Base-by-base conservation (phyloP, 1,139 yeast species). In the Sugiyamaella japonica region DNA sequence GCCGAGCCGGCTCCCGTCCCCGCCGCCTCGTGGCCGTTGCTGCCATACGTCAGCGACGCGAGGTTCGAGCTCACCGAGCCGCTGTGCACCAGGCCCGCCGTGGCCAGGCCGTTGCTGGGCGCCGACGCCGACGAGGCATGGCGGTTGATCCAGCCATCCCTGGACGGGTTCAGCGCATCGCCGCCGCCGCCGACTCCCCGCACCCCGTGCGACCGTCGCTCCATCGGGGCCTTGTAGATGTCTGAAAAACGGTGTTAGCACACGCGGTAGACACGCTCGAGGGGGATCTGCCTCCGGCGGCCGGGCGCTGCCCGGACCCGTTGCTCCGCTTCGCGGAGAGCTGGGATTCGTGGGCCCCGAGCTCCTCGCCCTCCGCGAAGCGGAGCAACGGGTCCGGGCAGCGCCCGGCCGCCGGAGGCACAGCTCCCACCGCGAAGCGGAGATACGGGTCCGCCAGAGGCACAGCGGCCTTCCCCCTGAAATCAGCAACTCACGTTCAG, bases 61-160 rank as follows among this genome's bases (percentile, higher is more conserved):
- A 45, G 16, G 25, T 45, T 45, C 25, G 41, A 36, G 36, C 36
- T 32, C 13, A 45, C 34, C 8, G 41, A 36, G 2, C 41, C 49
- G 16, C 49, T 45, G 3, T 15, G 40, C 7, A 13, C 49, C 41
- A 45, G 32, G 3, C 42, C 37, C 9, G 39, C 17, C 17, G 42
- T 34, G n/a, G 20, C 10, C 1, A 44, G 10, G 12, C 40, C 48
- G 20, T 23, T 36, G 17, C 38, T 36, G 15, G 34, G 34, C 9
- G n/a, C n/a, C 7, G 51, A 32, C 20, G n/a, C n/a, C n/a, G 51
- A 29, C 23, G 54, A 51, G 36, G 56, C 54, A 31, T 61, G 61
- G 7, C 65, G 56, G 43, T 63, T 63, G 44, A 61, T 55, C 66
- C 66, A 63, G 10, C 61, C 62, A 23, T 61, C 64, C 48, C 57